Evolutionary conservation across 2,329 filamentous ascomycete genomes (phyloP).

Genomic region (Phyllosticta capitalensis): DNA sequence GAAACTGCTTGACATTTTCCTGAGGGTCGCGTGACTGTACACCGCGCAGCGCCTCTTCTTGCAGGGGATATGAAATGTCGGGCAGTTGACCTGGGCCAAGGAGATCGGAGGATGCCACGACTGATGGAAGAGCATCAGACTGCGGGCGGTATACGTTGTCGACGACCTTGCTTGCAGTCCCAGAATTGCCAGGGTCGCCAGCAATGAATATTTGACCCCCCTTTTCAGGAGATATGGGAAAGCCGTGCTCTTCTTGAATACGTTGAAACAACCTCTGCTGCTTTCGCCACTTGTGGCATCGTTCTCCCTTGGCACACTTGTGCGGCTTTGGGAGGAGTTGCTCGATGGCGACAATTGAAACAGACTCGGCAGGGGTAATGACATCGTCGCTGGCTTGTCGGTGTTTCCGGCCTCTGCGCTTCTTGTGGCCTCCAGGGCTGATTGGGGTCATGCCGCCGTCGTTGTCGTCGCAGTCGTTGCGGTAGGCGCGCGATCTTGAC

Average conservation of each 20-base stretch:
- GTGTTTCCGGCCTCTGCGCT: slow-evolving; percentile 31
- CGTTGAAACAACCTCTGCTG: slow-evolving; percentile 69
- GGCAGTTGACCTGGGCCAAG: slow-evolving; percentile 61
- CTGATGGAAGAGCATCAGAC: slow-evolving; percentile 68
- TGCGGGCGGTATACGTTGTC: slow-evolving; percentile 53
- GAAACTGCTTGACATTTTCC: slow-evolving; percentile 86
- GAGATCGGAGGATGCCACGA: slow-evolving; percentile 85
- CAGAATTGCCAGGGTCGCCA: slow-evolving; percentile 69
- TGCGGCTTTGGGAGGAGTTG: slow-evolving; percentile 79
- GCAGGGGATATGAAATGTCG: slow-evolving; percentile 50
- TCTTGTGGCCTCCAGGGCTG: slow-evolving; percentile 24
- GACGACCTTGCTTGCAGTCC: slow-evolving; percentile 48
- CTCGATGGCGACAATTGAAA: slow-evolving; percentile 87
- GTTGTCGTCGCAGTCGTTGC: slow-evolving; percentile 15
- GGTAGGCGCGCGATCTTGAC: slow-evolving; percentile 21
- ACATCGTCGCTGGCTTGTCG: slow-evolving; percentile 45
- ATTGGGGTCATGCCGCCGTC: slow-evolving; percentile 22
- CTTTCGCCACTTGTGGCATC: slow-evolving; percentile 72
- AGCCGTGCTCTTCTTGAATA: slow-evolving; percentile 60
- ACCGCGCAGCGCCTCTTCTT: slow-evolving; percentile 61
- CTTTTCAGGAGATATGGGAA: slow-evolving; percentile 52
- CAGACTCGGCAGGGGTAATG: slow-evolving; percentile 70
- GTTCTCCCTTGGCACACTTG: slow-evolving; percentile 75
- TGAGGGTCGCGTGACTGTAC: slow-evolving; percentile 70
- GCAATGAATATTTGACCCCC: slow-evolving; percentile 66